Evolutionary conservation across 2,329 filamentous ascomycete genomes (phyloP), one percentile per base, ranked within the genome.

Genomic region (Dothistroma pini): DNA sequence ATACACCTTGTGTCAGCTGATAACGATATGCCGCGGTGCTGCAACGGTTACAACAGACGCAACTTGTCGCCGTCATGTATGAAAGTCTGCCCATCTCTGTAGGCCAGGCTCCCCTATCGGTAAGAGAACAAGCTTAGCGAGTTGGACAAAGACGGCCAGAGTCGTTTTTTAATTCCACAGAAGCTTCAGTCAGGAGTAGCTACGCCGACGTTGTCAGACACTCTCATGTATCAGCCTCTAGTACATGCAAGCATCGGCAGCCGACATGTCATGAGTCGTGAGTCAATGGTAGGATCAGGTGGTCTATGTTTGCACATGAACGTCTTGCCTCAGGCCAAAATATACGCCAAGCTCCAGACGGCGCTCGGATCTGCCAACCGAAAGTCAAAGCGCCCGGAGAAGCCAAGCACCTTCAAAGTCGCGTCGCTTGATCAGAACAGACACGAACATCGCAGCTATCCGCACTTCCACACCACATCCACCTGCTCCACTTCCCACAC

Each of bases 361-460:
- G 35, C 35, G 41, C 16, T 44, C 41, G 41, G 41, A n/a, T 19
- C 41, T 4, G 10, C 9, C 34, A 4, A 16, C 34, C 34, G 34
- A 11, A 38, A 38, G 34, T 38, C 34, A 38, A 38, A 38, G 34
- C 34, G 16, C 2, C 16, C 41, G 41, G 41, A 19, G 41, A 19
- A 44, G 16, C 34, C 34, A 38, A 38, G 34, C 34, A 38, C 9
- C 34, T 11, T 38, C 34, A 38, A 44, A 19, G 41, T 44, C 41
- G 41, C 41, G 41, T 44, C n/a, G 4, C 41, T n/a, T n/a, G 35
- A 38, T 16, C 11, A 38, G 35, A 38, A 9, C 16, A 35, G 48
- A n/a, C 22, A 58, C 56, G 56, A 58, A 49, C 49, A 35, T 48
- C 32, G 38, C 10, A 47, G 25, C 41, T n/a, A 34, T 19, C 16